phyloP scores from a whole-genome alignment of 495 filamentous ascomycete genomes.

The Penicillium alfredii region DNA sequence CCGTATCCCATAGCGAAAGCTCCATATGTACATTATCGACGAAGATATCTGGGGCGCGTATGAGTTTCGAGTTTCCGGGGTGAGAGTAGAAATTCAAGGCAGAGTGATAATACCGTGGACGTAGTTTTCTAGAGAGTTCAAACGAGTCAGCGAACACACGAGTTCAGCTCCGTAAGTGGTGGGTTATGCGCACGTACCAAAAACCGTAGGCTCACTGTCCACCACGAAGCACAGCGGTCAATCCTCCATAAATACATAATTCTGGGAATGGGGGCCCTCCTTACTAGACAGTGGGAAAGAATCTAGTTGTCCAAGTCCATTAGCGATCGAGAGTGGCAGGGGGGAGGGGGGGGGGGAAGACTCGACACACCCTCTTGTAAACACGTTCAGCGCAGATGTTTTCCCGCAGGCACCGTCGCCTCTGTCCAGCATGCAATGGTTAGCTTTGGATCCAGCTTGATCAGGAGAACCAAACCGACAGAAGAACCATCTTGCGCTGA shows the following conservation, averaged over 20 bases:
- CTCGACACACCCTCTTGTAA: constrained; percentile 79
- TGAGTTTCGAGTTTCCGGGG: constrained; percentile 5
- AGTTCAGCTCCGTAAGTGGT: too few relatives aligned
- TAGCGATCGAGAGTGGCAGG: constrained; percentile 10
- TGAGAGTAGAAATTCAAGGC: constrained; percentile 11
- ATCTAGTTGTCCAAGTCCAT: constrained; percentile 44
- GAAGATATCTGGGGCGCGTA: constrained; percentile 70
- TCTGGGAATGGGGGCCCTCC: constrained; percentile 13
- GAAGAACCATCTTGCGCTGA: constrained; percentile 93
- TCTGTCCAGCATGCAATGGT: constrained; percentile 38
- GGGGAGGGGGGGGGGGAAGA: constrained; percentile 5
- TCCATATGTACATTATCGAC: constrained; percentile 96
- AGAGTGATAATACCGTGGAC: constrained; percentile 81
- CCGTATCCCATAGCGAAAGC: constrained; percentile 95
- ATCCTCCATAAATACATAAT: constrained; percentile 10
- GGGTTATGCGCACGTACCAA: constrained; percentile 48
- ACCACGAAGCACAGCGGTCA: constrained; percentile 19
- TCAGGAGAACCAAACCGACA: constrained; percentile 58
- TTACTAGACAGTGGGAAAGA: constrained; percentile 96
- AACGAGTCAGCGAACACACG: too few relatives aligned
- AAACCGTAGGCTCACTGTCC: constrained; percentile 84
- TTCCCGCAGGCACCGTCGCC: constrained; percentile 98
- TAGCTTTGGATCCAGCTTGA: not conserved
- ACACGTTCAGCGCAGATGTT: constrained; percentile 95
- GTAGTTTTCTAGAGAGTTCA: constrained; percentile 98